Evolutionary conservation across 2,329 filamentous ascomycete genomes (phyloP).

Genomic region (Neoscytalidium dimidiatum): DNA sequence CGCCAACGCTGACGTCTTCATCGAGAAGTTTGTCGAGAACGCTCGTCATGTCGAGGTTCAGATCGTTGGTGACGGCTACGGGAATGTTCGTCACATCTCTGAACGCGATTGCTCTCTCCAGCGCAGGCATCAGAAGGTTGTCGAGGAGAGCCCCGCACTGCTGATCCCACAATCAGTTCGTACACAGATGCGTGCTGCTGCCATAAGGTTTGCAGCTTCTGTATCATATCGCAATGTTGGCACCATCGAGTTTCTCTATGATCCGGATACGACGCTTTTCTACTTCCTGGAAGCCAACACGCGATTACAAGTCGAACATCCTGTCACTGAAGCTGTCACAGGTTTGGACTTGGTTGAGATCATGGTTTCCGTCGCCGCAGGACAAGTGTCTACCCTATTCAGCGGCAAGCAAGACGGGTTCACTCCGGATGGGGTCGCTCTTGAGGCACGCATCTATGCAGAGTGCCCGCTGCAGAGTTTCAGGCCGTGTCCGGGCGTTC

Average conservation of each 20-base stretch:
- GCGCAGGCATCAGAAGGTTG: conserved; percentile 58
- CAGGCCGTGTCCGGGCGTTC: neutral
- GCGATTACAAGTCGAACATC: neutral
- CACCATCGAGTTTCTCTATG: conserved; percentile 2
- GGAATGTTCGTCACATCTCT: conserved; percentile 57
- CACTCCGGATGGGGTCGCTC: neutral
- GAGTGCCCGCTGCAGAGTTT: neutral
- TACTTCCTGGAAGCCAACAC: conserved; percentile 3
- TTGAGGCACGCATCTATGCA: neutral
- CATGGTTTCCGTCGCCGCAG: neutral
- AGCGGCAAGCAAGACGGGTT: neutral
- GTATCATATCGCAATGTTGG: neutral
- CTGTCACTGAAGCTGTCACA: neutral
- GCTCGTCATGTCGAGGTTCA: conserved; percentile 60
- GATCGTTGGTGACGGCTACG: conserved; percentile 58
- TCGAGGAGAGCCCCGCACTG: neutral
- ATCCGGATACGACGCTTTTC: neutral
- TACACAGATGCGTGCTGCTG: neutral
- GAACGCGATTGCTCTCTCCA: conserved; percentile 64
- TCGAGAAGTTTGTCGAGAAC: neutral
- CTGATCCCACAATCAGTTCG: neutral
- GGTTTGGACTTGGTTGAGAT: neutral
- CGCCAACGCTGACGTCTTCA: neutral
- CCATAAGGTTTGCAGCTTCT: neutral
- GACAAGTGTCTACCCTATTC: neutral